phyloP scores from a whole-genome alignment of 306 rosid species.

The Lagenaria siceraria region DNA sequence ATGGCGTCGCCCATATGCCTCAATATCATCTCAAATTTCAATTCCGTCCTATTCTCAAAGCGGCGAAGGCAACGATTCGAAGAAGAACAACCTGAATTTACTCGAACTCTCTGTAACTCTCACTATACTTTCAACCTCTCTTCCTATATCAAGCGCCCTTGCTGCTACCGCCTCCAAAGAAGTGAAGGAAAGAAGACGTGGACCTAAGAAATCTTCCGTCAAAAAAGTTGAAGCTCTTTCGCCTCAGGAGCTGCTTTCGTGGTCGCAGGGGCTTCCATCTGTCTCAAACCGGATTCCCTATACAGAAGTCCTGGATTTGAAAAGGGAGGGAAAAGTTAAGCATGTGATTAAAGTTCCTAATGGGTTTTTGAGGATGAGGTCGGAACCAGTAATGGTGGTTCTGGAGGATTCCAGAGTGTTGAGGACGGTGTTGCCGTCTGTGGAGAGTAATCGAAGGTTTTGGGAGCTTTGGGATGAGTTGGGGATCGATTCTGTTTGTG shows the following conservation, averaged over 20 bases:
- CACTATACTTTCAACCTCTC: conserved; percentile 55
- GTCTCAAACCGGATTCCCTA: conserved; percentile 71
- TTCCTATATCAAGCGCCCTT: conserved; percentile 28
- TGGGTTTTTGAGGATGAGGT: conserved; percentile 23
- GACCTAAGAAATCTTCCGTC: conserved; percentile 27
- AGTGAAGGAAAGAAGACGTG: conserved; percentile 40
- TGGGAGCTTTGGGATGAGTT: conserved; percentile 69
- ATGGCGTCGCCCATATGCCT: conserved; percentile 12
- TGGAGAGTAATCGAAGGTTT: conserved; percentile 37
- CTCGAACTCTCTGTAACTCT: conserved; percentile 61
- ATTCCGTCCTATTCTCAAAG: conserved; percentile 6
- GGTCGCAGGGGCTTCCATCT: conserved; percentile 63
- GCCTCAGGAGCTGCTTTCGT: conserved; percentile 51
- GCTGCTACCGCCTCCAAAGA: conserved; percentile 35
- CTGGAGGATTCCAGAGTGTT: conserved; percentile 66
- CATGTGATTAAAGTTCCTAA: conserved; percentile 55
- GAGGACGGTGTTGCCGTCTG: conserved; percentile 66
- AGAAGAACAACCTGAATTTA: conserved; percentile 26
- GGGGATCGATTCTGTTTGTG: conserved; percentile 44
- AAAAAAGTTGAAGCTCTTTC: conserved; percentile 56
- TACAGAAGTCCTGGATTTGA: conserved; percentile 43
- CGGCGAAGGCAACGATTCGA: conserved; percentile 11
- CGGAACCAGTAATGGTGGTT: conserved; percentile 56
- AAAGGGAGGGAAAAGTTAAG: conserved; percentile 48
- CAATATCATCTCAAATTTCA: conserved; percentile 38